Evolutionary conservation across 805 yeast genomes (phyloP), one percentile per base, ranked within the genome.

Genomic region (Hanseniaspora vineae): DNA sequence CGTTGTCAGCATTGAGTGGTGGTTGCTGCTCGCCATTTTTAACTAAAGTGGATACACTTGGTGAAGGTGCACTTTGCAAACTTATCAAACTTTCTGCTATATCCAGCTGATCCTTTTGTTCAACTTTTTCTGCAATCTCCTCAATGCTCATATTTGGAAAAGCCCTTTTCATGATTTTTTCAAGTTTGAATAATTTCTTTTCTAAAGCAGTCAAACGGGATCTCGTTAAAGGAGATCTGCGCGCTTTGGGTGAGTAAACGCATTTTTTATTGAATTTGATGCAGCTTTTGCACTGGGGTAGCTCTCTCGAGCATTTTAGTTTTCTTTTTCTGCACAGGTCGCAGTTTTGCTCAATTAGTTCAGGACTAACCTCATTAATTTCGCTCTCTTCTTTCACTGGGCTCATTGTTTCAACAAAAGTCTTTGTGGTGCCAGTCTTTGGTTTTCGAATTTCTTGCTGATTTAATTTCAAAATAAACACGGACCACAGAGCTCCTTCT

Each of bases 301-400:
- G 70, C 50, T 80, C 85, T 57, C 84, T 86, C 31, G 94, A 78
- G 60, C 96, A 86, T 58, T 80, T 81, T 50, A 85, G 70, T 64
- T 86, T 86, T 48, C 92, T 71, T 54, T 78, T 76, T 35, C 95
- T 75, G 60, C 96, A 86, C 2, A 89, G 79, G 62, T 86, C 95
- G 63, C 96, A 86, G 14, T 65, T 65, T 46, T 58, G 61, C 29
- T 58, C 61, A 17, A 52, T 35, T 45, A 32, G 39, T 2, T 18
- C 31, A 10, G 31, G 31, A 37, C 40, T 23, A 23, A 23, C 8
- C 8, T 23, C 29, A 23, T 5, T 23, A 23, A 23, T 4, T 8
- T 23, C 29, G 29, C 29, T 23, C 29, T 23, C 29, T 23, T 23
- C 8, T 23, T 23, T 23, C 29, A 23, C 29, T 23, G 8, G 6